Base-by-base conservation (phyloP, 78 protist genomes). In the Reticulomyxa filosa region DNA sequence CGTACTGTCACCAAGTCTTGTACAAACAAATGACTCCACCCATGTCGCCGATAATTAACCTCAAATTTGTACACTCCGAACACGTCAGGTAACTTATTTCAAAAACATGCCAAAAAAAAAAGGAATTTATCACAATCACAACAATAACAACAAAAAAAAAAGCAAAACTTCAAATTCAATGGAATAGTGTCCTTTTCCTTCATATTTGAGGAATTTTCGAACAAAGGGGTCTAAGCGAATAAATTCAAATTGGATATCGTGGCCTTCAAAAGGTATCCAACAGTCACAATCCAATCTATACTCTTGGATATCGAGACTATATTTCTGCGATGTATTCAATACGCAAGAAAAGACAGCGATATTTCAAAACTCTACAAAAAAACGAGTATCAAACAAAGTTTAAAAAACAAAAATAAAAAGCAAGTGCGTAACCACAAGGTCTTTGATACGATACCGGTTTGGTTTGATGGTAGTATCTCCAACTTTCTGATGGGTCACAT, bases 1-100 rank as follows among this genome's bases (percentile, higher is more conserved):
- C 82, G 69, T 46, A 86, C 80, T 26, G 84, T 62, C 11, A 78
- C 68, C 17, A 11, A 33, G 3, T 2, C 39, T 26, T 4, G 1
- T 13, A 10, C 32, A 13, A 51, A 48, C 17, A 79, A 36, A 23
- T 34, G 29, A 29, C 70, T 37, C 64, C 72, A 77, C 13, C 85
- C 85, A 53, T 46, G 65, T 27, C 74, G 63, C 52, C 52, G 38
- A 71, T 80, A 74, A 38, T 57, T 36, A 34, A 79, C 38, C 46
- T 59, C 64, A 72, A 84, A 72, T 48, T 74, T 74, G 75, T 63
- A 84, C 53, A 78, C 74, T 32, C 90, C 90, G 73, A 78, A 81
- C 57, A 79, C 84, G 56, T 84, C 90, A 56, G 90, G 90, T n/a
- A n/a, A n/a, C n/a, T n/a, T n/a, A n/a, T n/a, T n/a, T n/a, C n/a